phyloP scores from a whole-genome alignment of 257 asterid species.

The Nyctanthes arbortristis region DNA sequence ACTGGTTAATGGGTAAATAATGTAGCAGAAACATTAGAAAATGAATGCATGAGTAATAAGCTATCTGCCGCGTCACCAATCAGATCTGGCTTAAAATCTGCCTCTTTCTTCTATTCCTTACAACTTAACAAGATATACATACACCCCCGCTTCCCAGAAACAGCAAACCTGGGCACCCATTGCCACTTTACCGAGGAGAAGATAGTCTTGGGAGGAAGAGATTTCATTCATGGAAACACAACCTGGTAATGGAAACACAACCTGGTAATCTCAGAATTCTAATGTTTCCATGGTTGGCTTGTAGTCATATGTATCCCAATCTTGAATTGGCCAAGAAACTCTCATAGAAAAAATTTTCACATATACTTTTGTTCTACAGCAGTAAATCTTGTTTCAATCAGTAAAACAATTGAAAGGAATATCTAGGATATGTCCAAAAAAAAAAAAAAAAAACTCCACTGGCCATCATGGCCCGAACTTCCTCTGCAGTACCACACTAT shows the following conservation, averaged over 20 bases:
- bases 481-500: slow-evolving; percentile 45
- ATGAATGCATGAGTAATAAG: too few relatives aligned
- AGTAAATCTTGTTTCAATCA: slow-evolving; percentile 37
- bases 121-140: background rate
- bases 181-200: background rate
- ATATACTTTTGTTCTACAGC: slow-evolving; percentile 40
- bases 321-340: slow-evolving; percentile 54
- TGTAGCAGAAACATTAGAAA: too few relatives aligned
- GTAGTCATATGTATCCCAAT: slow-evolving; percentile 45
- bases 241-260: slow-evolving; percentile 23
- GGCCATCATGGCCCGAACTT: slow-evolving; percentile 30
- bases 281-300: slow-evolving; percentile 57
- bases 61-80: too few relatives aligned
- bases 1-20: too few relatives aligned
- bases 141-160: too few relatives aligned
- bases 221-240: slow-evolving; percentile 26
- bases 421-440: background rate
- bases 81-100: background rate
- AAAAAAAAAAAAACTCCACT: slow-evolving; percentile 30
- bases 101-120: background rate
- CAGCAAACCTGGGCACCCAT: too few relatives aligned
- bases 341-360: slow-evolving; percentile 34
- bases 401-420: background rate
- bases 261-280: slow-evolving; percentile 21
- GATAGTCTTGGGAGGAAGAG: background rate